A percentile compares a stretch with the other conserved stretches of the same genome.
Evolutionary conservation across 108 stramenopile genomes (phyloP).

Genomic region (Mayamaea pseudoterrestris): DNA sequence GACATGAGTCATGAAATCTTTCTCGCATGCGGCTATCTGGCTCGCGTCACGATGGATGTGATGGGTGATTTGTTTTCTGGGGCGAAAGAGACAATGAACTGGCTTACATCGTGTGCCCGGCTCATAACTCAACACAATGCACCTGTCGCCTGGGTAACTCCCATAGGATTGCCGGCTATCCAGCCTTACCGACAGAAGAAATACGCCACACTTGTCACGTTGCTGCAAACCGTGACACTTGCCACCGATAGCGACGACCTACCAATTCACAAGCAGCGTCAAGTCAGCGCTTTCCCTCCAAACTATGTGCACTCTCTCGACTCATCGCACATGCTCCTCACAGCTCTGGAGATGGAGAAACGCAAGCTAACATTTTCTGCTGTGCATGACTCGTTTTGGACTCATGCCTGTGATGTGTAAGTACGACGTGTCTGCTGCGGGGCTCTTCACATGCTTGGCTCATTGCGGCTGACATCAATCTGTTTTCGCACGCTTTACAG

Average conservation of each 20-base stretch:
- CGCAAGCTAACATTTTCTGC: slow-evolving; percentile 89
- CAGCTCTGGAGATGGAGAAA: slow-evolving; percentile 91
- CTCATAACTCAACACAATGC: slow-evolving; percentile 79
- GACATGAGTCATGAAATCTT: slow-evolving; percentile 78
- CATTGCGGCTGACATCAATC: too few species aligned
- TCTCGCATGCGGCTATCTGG: slow-evolving; percentile 79
- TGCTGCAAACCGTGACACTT: slow-evolving; percentile 80
- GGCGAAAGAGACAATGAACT: slow-evolving; percentile 93
- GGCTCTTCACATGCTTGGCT: too few species aligned
- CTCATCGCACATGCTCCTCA: slow-evolving; percentile 98
- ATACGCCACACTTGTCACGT: slow-evolving; percentile 72
- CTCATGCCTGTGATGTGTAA: slow-evolving; percentile 95
- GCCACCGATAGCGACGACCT: slow-evolving; percentile 73
- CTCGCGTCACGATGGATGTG: slow-evolving; percentile 83
- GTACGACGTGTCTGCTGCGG: too few species aligned
- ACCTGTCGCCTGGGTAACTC: slow-evolving; percentile 97
- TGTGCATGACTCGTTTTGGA: slow-evolving; percentile 99
- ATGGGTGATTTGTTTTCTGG: slow-evolving; percentile 92
- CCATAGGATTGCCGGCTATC: slow-evolving; percentile 94
- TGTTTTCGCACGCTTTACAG: too few species aligned
- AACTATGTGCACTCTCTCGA: slow-evolving; percentile 99
- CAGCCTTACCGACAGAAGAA: slow-evolving; percentile 90
- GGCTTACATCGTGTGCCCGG: slow-evolving; percentile 83
- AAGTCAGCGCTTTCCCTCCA: slow-evolving; percentile 95
- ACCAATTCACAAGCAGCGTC: slow-evolving; percentile 74